These are phyloP conservation scores for Phascolomyces articulosus DNA, from an alignment of 371 early-diverging fungal genomes.

Conservation along the genomic window DNA sequence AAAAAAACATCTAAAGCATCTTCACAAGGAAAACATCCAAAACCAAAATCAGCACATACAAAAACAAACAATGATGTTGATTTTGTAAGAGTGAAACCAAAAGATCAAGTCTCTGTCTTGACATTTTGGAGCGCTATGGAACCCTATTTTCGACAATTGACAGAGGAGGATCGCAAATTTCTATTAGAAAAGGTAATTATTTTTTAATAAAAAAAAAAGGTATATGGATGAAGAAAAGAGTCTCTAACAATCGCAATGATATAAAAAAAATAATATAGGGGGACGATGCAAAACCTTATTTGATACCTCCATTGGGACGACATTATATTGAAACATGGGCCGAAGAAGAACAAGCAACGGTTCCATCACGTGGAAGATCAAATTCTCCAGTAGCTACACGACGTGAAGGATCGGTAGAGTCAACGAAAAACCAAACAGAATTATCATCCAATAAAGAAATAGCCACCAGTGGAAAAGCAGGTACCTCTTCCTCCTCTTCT, in stretches of 20 bases:
- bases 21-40: slow-evolving; percentile 14
- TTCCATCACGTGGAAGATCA: slow-evolving; percentile 42
- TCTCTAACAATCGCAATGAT: background rate
- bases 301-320: slow-evolving; percentile 79
- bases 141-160: slow-evolving; percentile 81
- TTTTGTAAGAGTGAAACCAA: slow-evolving; percentile 51
- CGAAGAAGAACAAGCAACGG: slow-evolving; percentile 69
- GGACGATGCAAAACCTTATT: slow-evolving; percentile 68
- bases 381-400: slow-evolving; percentile 28
- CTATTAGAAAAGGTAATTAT: slow-evolving; percentile 56
- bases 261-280: slow-evolving; percentile 18
- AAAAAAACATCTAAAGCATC: slow-evolving; percentile 11
- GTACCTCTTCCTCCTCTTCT: background rate
- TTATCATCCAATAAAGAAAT: background rate
- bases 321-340: slow-evolving; percentile 83
- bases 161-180: slow-evolving; percentile 81
- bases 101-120: slow-evolving; percentile 79
- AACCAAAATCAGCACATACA: slow-evolving; percentile 10
- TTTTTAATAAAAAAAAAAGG: background rate
- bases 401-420: background rate
- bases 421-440: background rate
- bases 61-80: slow-evolving; percentile 26
- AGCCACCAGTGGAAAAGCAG: no score
- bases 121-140: slow-evolving; percentile 85
- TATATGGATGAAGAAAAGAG: background rate